phyloP scores from a whole-genome alignment of 805 yeast species.

The Barnettozyma vustinii region DNA sequence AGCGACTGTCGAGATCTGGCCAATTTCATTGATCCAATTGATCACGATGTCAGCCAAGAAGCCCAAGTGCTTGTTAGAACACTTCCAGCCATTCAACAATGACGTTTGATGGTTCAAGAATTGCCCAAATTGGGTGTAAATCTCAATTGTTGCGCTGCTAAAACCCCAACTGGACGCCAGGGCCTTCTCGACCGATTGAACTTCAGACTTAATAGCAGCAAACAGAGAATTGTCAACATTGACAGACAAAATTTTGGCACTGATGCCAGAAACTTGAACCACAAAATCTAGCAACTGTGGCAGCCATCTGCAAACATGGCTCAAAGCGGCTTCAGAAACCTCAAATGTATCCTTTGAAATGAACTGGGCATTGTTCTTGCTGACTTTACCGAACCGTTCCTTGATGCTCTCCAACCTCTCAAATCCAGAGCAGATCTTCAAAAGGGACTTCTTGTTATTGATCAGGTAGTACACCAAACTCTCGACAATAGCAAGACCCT shows the following conservation, averaged over 20 bases:
- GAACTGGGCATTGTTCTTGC: conserved; percentile 14
- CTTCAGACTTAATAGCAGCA: conserved; percentile 9
- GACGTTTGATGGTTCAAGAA: conserved; percentile 11
- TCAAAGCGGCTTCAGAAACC: conserved; percentile 10
- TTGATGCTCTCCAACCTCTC: conserved; percentile 19
- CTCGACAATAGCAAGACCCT: conserved; percentile 73
- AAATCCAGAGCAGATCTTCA: conserved; percentile 22
- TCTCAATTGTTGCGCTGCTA: conserved; percentile 10
- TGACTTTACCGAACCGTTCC: conserved; percentile 19
- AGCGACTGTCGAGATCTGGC: background rate
- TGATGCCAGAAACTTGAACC: conserved; percentile 16
- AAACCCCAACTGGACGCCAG: conserved; percentile 14
- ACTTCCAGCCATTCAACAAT: conserved; percentile 32
- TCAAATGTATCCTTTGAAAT: conserved; percentile 15
- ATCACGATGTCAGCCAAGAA: conserved; percentile 46
- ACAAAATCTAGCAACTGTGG: conserved; percentile 32
- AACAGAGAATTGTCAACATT: conserved; percentile 19
- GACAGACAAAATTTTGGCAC: conserved; percentile 13
- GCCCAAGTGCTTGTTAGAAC: conserved; percentile 25
- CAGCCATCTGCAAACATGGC: conserved; percentile 25
- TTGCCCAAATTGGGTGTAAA: conserved; percentile 24
- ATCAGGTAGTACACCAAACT: conserved; percentile 58
- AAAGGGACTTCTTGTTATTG: conserved; percentile 44
- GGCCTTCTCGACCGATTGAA: conserved; percentile 13
- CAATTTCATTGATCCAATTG: conserved; percentile 37